Base-by-base conservation (phyloP, 2,329 filamentous ascomycete genomes). In the Apiospora arundinis region DNA sequence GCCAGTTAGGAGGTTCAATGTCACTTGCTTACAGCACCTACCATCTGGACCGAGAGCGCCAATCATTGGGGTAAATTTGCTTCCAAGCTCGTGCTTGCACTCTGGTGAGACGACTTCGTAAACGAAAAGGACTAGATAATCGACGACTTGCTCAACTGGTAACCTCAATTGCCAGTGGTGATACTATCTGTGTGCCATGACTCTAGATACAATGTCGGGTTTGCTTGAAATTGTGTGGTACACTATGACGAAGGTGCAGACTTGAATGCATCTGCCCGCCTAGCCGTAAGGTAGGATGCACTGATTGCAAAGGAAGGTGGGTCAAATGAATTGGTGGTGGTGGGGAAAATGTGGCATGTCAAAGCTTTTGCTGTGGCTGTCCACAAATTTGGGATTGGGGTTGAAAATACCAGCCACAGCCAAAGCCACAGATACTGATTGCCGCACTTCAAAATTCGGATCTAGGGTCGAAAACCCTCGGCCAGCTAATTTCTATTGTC, bases 401-500 rank as follows among this genome's bases (percentile, higher is more conserved):
- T 63, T 63, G 56, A 63, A 56, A 40, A 40, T 40, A 12, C 21
- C 18, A 63, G 56, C 56, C 56, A 63, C 56, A 63, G 11, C 32
- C 6, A 60, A 63, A 63, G 56, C 56, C 56, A 63, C 56, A 63
- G 56, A 63, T 63, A 63, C 56, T 63, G 56, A 63, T 63, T 63
- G 32, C 56, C 56, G 56, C 56, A 63, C 56, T 63, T 63, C 56
- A 63, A 63, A 63, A 63, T 63, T 63, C 56, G 32, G 56, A 63
- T 63, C 56, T 63, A 63, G 56, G 56, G 56, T 63, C 56, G 56
- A 63, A 60, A 63, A 63, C 56, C 56, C 56, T 63, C 56, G 56
- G 56, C 56, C 56, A 63, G 56, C 56, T 63, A 63, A 63, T 63
- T 63, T 63, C 56, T 32, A 63, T 63, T 63, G 56, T 40, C 56